Percentiles rank a stretch among this genome's conserved stretches.
Conservation (phyloP, 1,284 basidiomycete genomes). For the Tausonia pullulans region DNA sequence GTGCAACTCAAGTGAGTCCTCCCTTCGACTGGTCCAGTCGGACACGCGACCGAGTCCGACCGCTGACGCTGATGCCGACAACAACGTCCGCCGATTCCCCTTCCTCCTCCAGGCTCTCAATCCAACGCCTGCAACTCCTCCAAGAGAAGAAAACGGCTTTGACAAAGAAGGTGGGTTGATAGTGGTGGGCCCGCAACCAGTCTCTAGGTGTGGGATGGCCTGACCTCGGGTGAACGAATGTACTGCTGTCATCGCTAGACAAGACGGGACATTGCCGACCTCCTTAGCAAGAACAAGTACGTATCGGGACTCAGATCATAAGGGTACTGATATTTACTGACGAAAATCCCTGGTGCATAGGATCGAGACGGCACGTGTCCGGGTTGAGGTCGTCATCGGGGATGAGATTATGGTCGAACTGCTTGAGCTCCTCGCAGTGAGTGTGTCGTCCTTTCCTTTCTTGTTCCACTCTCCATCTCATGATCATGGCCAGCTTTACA, state of each 20-base stretch:
- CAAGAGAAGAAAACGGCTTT: constrained; percentile 91
- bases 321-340: not conserved
- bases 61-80: not conserved
- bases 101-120: constrained; percentile 53
- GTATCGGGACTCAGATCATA: constrained; percentile 45
- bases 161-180: constrained; percentile 55
- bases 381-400: constrained; percentile 51
- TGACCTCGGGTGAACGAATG: not conserved
- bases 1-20: constrained; percentile 18
- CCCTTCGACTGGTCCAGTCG: not conserved
- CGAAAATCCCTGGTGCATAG: not conserved
- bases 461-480: not conserved
- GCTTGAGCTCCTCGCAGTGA: constrained; percentile 69
- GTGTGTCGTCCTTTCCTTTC: constrained; percentile 9
- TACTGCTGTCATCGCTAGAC: constrained; percentile 17
- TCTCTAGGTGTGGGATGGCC: not conserved
- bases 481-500: constrained; percentile 50
- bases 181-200: constrained; percentile 27
- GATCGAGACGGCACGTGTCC: not conserved
- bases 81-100: not conserved
- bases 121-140: constrained; percentile 76
- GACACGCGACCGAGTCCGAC: not conserved
- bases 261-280: constrained; percentile 35
- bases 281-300: constrained; percentile 28
- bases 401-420: constrained; percentile 78